Evolutionary conservation across 768 basidiomycete species (phyloP), one percentile per base, ranked within the genome.

Genomic region (Amanita pallidorosea): DNA sequence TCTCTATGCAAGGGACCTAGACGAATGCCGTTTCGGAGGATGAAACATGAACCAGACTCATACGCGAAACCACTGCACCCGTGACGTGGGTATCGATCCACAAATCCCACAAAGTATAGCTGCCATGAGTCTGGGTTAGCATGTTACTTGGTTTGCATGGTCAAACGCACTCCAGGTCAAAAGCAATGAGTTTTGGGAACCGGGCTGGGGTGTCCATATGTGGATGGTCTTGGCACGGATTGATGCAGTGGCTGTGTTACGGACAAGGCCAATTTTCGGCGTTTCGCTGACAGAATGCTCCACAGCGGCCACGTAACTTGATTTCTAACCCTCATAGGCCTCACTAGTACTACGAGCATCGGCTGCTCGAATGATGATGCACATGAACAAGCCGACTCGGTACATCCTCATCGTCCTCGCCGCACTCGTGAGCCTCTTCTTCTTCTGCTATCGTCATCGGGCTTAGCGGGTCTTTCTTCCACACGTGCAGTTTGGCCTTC

Each of bases 21-120:
- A 48, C 0, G 42, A 0, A 12, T 7, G 31, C 31, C 31, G 31
- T 33, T 33, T 33, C 31, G 12, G 31, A 33, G 1, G 33, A 33
- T 33, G 33, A 33, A 33, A 33, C 33, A 31, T 38, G 33, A 6
- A 36, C 8, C 22, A 17, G 18, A 23, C 12, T 2, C 22, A 31
- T 2, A n/a, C 2, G 43, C 12, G 3, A 22, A 25, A 13, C 12
- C 6, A 11, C 2, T 17, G 7, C 53, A 74, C 80, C 77, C 40
- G 73, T 67, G 47, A 87, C 72, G 61, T 90, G 84, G 15, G 81
- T 81, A 63, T 93, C 90, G 47, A 92, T 83, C 89, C 88, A 91
- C 13, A 91, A 70, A 52, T 83, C 77, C 89, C 88, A 92, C 5
- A 92, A 70, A 0, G 90, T 92, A 62, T 86, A 91, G 60, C 88